phyloP scores from a whole-genome alignment of 2,329 filamentous ascomycete genomes.

The Sporothrix brasiliensis region DNA sequence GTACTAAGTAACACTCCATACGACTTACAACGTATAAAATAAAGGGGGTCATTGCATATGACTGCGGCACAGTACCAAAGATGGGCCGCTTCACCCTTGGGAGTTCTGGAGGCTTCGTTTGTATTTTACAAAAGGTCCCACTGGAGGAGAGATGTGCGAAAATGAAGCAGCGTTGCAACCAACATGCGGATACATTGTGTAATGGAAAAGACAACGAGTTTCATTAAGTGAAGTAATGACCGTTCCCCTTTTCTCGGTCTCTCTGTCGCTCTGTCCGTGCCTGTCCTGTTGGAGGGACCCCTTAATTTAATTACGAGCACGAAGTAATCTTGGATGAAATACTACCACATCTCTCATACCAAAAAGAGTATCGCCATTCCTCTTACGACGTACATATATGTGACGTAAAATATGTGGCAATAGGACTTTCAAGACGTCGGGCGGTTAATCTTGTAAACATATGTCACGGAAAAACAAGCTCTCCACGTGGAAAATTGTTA shows the following conservation, averaged over 20 bases:
- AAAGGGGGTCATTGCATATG: too few relatives aligned
- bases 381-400: too few relatives aligned
- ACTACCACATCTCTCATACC: too few relatives aligned
- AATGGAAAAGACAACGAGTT: background rate
- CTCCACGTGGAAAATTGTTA: too few relatives aligned
- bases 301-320: background rate
- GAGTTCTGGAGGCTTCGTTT: background rate
- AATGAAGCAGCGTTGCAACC: background rate
- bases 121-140: background rate
- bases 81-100: background rate
- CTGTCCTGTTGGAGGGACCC: background rate
- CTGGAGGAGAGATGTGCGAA: background rate
- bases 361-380: background rate
- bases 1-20: too few relatives aligned
- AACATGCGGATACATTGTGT: background rate
- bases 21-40: background rate
- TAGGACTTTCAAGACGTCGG: too few relatives aligned
- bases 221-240: background rate
- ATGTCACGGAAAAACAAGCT: too few relatives aligned
- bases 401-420: too few relatives aligned
- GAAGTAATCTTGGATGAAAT: constrained; percentile 16
- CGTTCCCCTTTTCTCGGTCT: background rate
- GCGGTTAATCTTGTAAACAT: too few relatives aligned
- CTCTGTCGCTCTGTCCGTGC: background rate
- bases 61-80: background rate